These are phyloP conservation scores for Medicago ruthenica DNA, from an alignment of 306 rosid species.

Conservation along the genomic window DNA sequence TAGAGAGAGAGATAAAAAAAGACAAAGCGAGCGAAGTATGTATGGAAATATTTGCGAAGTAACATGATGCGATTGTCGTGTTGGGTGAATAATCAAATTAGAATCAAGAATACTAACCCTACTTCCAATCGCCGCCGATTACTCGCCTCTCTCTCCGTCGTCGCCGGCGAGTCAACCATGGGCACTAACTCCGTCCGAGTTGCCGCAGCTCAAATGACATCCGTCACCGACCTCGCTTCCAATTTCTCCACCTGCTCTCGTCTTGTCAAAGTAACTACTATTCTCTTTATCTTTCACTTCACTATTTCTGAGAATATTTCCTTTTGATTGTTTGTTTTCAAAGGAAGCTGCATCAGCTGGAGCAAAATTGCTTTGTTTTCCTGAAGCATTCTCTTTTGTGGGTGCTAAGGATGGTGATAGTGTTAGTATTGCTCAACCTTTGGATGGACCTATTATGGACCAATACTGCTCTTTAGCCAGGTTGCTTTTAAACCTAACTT, in stretches of 20 bases:
- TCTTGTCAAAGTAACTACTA: conserved; percentile 62
- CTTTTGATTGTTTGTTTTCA: conserved; percentile 13
- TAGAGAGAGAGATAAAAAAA: no score
- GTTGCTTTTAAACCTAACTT: conserved; percentile 45
- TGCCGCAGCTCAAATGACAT: conserved; percentile 97
- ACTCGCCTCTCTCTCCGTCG: conserved; percentile 22
- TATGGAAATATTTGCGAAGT: no score
- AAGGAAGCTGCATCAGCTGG: conserved; percentile 96
- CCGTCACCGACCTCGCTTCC: conserved; percentile 74
- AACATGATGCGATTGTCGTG: not conserved
- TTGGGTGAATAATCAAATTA: not conserved
- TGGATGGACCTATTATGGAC: conserved; percentile 78
- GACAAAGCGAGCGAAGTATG: no score
- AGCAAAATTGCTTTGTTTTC: conserved; percentile 84
- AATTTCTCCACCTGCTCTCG: conserved; percentile 82
- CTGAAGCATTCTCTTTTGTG: conserved; percentile 82
- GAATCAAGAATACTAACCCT: not conserved
- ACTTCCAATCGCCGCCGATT: not conserved
- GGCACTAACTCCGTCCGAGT: conserved; percentile 71
- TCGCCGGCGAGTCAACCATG: conserved; percentile 57
- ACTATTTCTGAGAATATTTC: not conserved
- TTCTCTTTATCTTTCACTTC: not conserved
- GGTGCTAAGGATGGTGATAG: conserved; percentile 85
- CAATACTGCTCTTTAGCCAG: conserved; percentile 90
- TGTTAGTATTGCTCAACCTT: conserved; percentile 70